Evolutionary conservation across 768 basidiomycete species (phyloP).

Genomic region (Lactarius hengduanensis): DNA sequence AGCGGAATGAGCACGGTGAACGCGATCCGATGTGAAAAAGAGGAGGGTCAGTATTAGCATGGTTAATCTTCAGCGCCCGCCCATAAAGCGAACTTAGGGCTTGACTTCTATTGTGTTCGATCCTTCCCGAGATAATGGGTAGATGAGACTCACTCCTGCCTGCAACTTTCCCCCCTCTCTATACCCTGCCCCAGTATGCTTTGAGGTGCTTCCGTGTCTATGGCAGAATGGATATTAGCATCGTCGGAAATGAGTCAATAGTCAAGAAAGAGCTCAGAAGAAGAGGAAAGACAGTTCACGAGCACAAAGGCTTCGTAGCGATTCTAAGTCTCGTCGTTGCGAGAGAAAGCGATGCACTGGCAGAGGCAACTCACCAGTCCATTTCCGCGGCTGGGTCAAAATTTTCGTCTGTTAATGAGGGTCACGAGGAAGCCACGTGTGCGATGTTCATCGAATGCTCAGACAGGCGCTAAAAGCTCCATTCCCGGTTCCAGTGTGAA

Average conservation of each 20-base stretch:
- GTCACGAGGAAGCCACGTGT: neutral
- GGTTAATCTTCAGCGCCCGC: slow-evolving; percentile 67
- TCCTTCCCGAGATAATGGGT: slow-evolving; percentile 38
- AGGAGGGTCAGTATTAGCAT: slow-evolving; percentile 81
- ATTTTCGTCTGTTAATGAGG: too few relatives aligned
- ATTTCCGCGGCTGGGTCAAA: slow-evolving; percentile 45
- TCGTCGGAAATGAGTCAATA: neutral
- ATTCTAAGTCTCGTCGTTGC: neutral
- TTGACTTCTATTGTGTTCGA: slow-evolving; percentile 89
- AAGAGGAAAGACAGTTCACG: slow-evolving; percentile 66
- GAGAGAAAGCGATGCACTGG: neutral
- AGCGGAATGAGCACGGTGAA: slow-evolving; percentile 5
- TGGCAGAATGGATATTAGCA: slow-evolving; percentile 1
- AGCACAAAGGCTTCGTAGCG: slow-evolving; percentile 57
- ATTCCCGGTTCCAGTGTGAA: too few relatives aligned
- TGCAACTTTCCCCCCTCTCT: neutral
- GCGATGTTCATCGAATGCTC: neutral
- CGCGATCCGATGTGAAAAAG: slow-evolving; percentile 32
- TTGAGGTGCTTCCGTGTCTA: neutral
- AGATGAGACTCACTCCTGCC: slow-evolving; percentile 36
- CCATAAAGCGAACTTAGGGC: slow-evolving; percentile 69
- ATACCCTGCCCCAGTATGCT: too few relatives aligned
- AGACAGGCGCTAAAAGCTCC: neutral
- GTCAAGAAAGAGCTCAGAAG: slow-evolving; percentile 32
- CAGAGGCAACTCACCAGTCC: slow-evolving; percentile 45